Evolutionary conservation across 202 grass and related monocot species (phyloP).

Genomic region (Setaria viridis): DNA sequence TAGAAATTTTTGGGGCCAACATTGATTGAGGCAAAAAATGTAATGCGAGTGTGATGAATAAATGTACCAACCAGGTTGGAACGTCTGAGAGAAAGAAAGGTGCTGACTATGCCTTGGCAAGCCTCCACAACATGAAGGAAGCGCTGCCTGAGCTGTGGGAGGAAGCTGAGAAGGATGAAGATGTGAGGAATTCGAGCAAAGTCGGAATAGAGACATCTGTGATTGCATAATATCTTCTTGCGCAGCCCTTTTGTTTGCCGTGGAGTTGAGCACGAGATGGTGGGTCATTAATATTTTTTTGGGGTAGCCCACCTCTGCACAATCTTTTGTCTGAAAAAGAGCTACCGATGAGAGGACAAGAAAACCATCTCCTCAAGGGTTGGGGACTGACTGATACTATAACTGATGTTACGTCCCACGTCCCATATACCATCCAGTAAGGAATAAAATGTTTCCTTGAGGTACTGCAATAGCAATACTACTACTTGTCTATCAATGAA

Average conservation of each 20-base stretch:
- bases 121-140: conserved; percentile 84
- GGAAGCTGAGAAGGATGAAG: conserved; percentile 72
- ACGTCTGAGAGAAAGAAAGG: conserved; percentile 72
- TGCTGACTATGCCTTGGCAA: conserved; percentile 82
- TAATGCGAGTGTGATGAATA: not conserved
- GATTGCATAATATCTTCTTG: conserved; percentile 48
- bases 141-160: conserved; percentile 86
- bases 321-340: conserved; percentile 2
- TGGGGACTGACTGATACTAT: not conserved
- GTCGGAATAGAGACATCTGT: conserved; percentile 76
- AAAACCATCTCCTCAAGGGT: not conserved
- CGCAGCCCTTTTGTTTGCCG: conserved; percentile 2
- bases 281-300: not conserved
- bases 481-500: not conserved
- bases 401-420: not conserved
- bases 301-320: not conserved
- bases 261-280: not conserved
- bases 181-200: conserved; percentile 67
- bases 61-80: conserved; percentile 65
- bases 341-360: conserved; percentile 34
- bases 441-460: conserved; percentile 18
- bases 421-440: conserved; percentile 5
- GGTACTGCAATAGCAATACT: not conserved
- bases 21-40: not conserved
- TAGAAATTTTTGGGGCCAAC: not conserved